phyloP scores from a whole-genome alignment of 139 green algal genomes.

The Chlorella sp. region DNA sequence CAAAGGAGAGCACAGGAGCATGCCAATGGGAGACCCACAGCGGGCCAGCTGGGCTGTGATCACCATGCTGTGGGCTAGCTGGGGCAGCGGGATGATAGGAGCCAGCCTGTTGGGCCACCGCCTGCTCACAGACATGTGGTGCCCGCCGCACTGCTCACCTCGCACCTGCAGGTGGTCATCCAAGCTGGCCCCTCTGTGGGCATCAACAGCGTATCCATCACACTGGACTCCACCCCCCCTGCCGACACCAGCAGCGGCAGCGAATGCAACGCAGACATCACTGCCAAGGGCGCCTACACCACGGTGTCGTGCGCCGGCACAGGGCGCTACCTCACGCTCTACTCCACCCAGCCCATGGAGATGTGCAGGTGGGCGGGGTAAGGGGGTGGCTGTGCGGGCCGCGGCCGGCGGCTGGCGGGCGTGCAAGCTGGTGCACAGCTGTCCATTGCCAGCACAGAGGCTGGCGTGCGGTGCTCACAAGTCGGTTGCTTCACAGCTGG shows the following conservation, averaged over 20 bases:
- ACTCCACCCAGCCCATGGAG: background rate
- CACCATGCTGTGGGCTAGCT: background rate
- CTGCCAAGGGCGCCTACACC: background rate
- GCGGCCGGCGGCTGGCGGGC: too few relatives aligned
- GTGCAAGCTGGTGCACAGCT: background rate
- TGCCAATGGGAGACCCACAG: too few relatives aligned
- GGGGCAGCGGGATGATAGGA: background rate
- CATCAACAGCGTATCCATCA: background rate
- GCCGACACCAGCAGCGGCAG: background rate
- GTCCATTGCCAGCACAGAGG: too few relatives aligned
- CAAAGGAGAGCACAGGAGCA: too few relatives aligned
- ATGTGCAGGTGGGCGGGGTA: constrained; percentile 11
- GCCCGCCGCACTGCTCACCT: background rate
- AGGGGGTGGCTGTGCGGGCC: background rate
- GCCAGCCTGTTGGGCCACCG: background rate
- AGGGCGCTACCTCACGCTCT: constrained; percentile 25
- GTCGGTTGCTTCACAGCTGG: too few relatives aligned
- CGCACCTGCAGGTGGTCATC: constrained; percentile 1
- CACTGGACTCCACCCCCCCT: background rate
- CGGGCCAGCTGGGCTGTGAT: too few relatives aligned
- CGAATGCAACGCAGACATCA: background rate
- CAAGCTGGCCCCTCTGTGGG: background rate
- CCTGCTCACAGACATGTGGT: background rate
- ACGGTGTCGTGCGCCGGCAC: constrained; percentile 1
- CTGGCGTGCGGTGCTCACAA: too few relatives aligned